These are phyloP conservation scores for Solidago caesia DNA, from an alignment of 129 eudicot species.

Conservation along the genomic window DNA sequence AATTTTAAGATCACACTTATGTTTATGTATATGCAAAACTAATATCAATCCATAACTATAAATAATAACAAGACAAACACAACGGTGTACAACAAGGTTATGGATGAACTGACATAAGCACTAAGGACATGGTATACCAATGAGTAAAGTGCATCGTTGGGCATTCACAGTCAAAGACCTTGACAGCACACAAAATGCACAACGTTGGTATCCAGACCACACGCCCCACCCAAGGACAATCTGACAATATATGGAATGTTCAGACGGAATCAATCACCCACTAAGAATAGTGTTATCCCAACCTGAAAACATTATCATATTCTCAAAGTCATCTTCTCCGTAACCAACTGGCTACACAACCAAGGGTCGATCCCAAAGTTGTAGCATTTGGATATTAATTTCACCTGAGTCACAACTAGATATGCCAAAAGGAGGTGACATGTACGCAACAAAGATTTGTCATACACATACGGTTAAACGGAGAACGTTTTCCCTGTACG, in stretches of 20 bases:
- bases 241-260: no score
- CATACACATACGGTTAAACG: no score
- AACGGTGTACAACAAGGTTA: constrained; percentile 2
- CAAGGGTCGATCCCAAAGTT: no score
- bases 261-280: not conserved
- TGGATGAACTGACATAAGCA: not conserved
- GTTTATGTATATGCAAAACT: constrained; percentile 1
- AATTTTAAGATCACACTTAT: no score
- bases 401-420: no score
- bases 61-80: constrained; percentile 3
- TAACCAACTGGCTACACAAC: no score
- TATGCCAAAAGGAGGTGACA: no score
- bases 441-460: no score
- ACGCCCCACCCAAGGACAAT: not conserved
- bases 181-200: not conserved
- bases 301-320: constrained; percentile 1
- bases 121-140: not conserved
- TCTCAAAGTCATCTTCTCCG: not conserved
- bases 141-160: not conserved
- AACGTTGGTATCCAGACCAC: no score
- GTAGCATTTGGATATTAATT: no score
- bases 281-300: not conserved
- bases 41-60: not conserved
- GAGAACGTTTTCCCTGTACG: no score
- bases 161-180: constrained; percentile 4